phyloP scores from a whole-genome alignment of 345 rosid species.

The Aurinia saxatilis region DNA sequence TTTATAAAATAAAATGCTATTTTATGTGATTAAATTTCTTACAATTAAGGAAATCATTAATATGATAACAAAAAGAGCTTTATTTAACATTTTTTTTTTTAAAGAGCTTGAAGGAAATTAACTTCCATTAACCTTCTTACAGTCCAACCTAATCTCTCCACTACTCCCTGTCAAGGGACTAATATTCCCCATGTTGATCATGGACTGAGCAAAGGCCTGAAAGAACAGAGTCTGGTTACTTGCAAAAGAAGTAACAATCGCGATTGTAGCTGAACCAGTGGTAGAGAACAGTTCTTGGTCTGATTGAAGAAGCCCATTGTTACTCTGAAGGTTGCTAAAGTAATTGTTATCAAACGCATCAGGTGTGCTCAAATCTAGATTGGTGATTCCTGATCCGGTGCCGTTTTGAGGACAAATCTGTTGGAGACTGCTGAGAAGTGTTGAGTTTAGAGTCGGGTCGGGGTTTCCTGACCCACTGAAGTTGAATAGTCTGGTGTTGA shows the following conservation, averaged over 20 bases:
- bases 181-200: slow-evolving; percentile 64
- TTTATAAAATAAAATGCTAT: not conserved
- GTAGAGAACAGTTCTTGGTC: slow-evolving; percentile 58
- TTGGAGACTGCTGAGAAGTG: slow-evolving; percentile 31
- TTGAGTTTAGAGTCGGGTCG: slow-evolving; percentile 47
- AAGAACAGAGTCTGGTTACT: slow-evolving; percentile 49
- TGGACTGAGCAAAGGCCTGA: slow-evolving; percentile 42
- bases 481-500: slow-evolving; percentile 37
- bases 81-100: not conserved
- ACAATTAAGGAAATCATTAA: not conserved
- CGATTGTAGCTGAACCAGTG: slow-evolving; percentile 32
- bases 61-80: not conserved
- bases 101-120: not conserved
- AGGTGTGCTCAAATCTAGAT: slow-evolving; percentile 48
- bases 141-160: slow-evolving; percentile 54
- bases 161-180: slow-evolving; percentile 38
- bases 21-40: not conserved
- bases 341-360: slow-evolving; percentile 44
- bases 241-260: slow-evolving; percentile 35
- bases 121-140: slow-evolving; percentile 40
- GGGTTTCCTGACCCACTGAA: slow-evolving; percentile 38
- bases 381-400: slow-evolving; percentile 12
- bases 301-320: slow-evolving; percentile 46
- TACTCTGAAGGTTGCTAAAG: slow-evolving; percentile 37
- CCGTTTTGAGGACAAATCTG: slow-evolving; percentile 52